A percentile compares a stretch with the other conserved stretches of the same genome.
Evolutionary conservation across 345 rosid species (phyloP).

Genomic region (Trapa bicornis): DNA sequence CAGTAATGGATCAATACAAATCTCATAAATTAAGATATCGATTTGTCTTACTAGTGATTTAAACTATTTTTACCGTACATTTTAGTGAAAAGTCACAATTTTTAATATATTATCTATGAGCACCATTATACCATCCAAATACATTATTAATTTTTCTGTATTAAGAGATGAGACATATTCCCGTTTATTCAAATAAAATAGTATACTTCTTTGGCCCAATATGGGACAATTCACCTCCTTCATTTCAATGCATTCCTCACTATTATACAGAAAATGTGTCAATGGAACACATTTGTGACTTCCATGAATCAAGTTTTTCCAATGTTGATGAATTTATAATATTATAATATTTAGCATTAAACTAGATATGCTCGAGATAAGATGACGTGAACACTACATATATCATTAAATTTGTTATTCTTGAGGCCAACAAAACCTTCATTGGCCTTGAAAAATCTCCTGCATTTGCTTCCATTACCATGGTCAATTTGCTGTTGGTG

Average conservation of each 20-base stretch:
- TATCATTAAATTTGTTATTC: conserved; percentile 21
- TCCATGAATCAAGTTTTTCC: conserved; percentile 49
- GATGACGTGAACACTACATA: conserved; percentile 64
- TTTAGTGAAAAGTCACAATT: too few relatives aligned
- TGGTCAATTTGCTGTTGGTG: conserved; percentile 15
- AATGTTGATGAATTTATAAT: conserved; percentile 55
- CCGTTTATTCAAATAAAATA: conserved; percentile 9
- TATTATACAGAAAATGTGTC: conserved; percentile 88
- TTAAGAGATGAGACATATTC: too few relatives aligned
- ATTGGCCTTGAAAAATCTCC: conserved; percentile 78
- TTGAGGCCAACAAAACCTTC: conserved; percentile 56
- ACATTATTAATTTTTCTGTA: too few relatives aligned
- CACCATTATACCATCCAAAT: too few relatives aligned
- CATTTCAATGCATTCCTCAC: conserved; percentile 62
- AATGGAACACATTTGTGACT: conserved; percentile 57
- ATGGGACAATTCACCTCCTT: conserved; percentile 72
- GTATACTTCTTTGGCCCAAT: conserved; percentile 66
- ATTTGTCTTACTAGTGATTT: too few relatives aligned
- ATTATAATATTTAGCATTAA: conserved; percentile 77
- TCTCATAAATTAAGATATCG: too few relatives aligned
- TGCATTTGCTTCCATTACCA: conserved; percentile 33
- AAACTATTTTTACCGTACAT: too few relatives aligned
- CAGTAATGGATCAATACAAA: too few relatives aligned
- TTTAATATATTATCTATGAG: too few relatives aligned
- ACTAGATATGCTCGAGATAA: conserved; percentile 69